Base-by-base conservation (phyloP, 352 stramenopile species). In the Phytophthora uliginosa region DNA sequence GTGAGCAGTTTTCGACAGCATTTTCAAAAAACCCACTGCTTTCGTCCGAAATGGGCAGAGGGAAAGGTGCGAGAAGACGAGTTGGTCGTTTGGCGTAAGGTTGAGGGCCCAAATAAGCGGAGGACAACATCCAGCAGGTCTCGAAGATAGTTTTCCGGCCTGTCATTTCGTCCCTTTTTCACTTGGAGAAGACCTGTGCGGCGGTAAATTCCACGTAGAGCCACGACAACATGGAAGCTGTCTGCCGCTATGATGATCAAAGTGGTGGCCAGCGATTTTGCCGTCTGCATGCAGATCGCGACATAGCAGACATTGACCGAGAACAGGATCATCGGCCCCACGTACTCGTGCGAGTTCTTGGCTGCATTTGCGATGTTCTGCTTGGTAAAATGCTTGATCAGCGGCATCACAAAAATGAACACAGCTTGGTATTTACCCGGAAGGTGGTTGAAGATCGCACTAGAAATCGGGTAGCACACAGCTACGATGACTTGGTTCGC, bases 361-460 rank as follows among this genome's bases (percentile, higher is more conserved):
- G 54, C 63, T 26, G 48, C 51, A 8, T 58, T 60, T 3, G 73
- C 73, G 4, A 66, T 63, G 15, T 68, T 48, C 20, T 82, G 73
- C 22, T 74, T 71, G 5, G 73, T 69, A 10, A 52, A 22, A n/a
- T 78, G 55, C 22, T 78, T 79, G 20, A 77, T 66, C 17, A 69
- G 12, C 13, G 58, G 57, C 36, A 73, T 60, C 7, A 66, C 54
- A 9, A 77, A 34, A 13, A 77, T 54, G 15, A 73, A 61, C 26
- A 26, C 22, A 0, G 57, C 54, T 22, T 77, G 64, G 0, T 68
- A 7, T 13, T 47, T 31, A 8, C 42, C 34, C 4, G 70, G 36
- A 34, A 69, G 62, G 22, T n/a, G 52, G 12, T 69, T 62, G 51
- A 69, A 69, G 26, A 69, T 56, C 42, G 52, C 71, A 31, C 42